Evolutionary conservation across 345 rosid genomes (phyloP).

Genomic region (Gossypium ekmanianum): DNA sequence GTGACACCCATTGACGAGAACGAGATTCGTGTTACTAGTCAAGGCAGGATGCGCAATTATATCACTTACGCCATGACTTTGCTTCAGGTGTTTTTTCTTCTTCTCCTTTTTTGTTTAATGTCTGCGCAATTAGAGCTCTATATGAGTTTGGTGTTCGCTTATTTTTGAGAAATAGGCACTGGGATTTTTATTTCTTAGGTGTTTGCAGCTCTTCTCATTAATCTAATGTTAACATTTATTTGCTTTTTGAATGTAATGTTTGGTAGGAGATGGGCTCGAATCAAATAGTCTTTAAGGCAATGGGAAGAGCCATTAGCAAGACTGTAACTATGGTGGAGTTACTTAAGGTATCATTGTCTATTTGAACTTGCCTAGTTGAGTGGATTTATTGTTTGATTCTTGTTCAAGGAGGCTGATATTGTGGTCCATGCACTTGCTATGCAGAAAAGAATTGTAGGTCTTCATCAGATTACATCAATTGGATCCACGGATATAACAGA

Average conservation of each 20-base stretch:
- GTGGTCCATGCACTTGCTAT: slow-evolving; percentile 3
- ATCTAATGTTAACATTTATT: not conserved
- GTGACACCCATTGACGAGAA: slow-evolving; percentile 76
- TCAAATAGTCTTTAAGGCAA: slow-evolving; percentile 88
- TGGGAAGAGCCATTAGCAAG: slow-evolving; percentile 98
- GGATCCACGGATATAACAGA: slow-evolving; percentile 93
- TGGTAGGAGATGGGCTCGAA: slow-evolving; percentile 68
- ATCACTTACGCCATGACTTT: slow-evolving; percentile 82
- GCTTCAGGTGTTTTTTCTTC: slow-evolving; percentile 49
- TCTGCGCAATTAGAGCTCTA: not conserved
- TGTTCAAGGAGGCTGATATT: slow-evolving; percentile 20
- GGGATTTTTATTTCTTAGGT: not conserved
- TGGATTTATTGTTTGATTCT: not conserved
- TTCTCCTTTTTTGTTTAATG: not conserved
- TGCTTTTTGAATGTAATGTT: not conserved
- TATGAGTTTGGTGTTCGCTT: not conserved
- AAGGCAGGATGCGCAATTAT: slow-evolving; percentile 80
- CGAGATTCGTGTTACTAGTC: slow-evolving; percentile 85
- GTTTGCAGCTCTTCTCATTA: not conserved
- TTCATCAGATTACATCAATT: slow-evolving; percentile 82
- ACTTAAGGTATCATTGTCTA: slow-evolving; percentile 49
- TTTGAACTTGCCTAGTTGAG: not conserved
- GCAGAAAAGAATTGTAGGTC: slow-evolving; percentile 92
- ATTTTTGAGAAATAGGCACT: not conserved
- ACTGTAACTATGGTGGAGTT: slow-evolving; percentile 91